Evolutionary conservation across 495 filamentous ascomycete genomes (phyloP), one percentile per base, ranked within the genome.

Genomic region (Neurospora tetrasperma): DNA sequence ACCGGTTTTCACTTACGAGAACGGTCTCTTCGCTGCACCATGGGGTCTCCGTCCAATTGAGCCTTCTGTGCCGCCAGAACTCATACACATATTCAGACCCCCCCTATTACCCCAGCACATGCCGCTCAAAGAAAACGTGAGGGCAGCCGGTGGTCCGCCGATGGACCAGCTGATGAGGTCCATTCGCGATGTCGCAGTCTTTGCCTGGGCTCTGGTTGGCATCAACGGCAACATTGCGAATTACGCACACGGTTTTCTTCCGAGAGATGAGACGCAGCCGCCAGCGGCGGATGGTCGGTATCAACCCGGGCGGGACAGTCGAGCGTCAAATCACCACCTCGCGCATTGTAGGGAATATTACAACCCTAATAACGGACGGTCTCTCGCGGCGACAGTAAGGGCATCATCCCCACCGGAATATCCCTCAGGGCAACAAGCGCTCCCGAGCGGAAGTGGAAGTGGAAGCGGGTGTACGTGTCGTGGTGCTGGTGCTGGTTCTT

Each of bases 111-210:
- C 83, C 0, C 79, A 83, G 70, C 82, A 79, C 69, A 84, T 84
- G 83, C 83, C 83, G 70, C 69, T 85, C 39, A 77, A 82, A 41
- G 82, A 84, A 43, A 79, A 80, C 70, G 82, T 83, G 41, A 84
- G 82, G 71, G 79, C 81, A 18, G 81, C 84, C 1, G 82, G 84
- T 14, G 88, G 87, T 16, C 87, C 88, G 31, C 84, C 85, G 66
- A 74, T 85, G 12, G 86, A 88, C 12, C 76, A 89, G 71, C 89
- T 96, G 75, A 92, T 95, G 91, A 85, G 88, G 59, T 89, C 90
- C 7, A 96, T 96, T 72, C 90, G 92, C 42, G 93, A 96, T 62
- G 90, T 93, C 40, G 93, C 92, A 20, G 90, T 94, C 40, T 94
- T 95, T 77, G 92, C 92, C 16, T 95, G 91, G 92, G 89, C 90